phyloP scores from a whole-genome alignment of 345 rosid species.

The Corymbia maculata region DNA sequence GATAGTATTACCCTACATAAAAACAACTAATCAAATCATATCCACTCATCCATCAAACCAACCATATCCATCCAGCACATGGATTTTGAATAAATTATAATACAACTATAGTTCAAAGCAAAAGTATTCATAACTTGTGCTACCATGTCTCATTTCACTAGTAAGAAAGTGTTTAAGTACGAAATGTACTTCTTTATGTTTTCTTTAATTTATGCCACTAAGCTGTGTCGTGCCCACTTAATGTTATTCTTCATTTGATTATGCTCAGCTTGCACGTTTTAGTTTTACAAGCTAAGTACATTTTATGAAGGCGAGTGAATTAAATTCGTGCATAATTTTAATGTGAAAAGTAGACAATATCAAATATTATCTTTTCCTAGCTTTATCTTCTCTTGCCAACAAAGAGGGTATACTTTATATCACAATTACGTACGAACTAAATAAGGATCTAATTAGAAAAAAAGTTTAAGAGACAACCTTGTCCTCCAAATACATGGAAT shows the following conservation, averaged over 20 bases:
- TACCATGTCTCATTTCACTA: neutral
- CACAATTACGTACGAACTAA: neutral
- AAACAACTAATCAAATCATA: neutral
- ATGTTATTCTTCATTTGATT: neutral
- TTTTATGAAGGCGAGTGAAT: neutral
- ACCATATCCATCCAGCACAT: neutral
- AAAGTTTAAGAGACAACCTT: neutral
- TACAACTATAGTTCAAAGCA: neutral
- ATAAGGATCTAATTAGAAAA: neutral
- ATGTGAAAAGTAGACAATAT: neutral
- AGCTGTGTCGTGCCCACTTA: neutral
- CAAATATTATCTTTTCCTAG: neutral
- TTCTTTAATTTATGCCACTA: neutral
- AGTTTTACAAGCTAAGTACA: neutral
- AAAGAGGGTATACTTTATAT: neutral
- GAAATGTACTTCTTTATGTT: neutral
- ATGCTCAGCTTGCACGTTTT: neutral
- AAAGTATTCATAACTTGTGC: neutral
- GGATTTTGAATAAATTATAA: neutral
- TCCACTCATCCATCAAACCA: neutral
- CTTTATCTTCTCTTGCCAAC: neutral
- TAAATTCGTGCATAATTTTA: neutral
- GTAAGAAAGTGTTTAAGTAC: neutral
- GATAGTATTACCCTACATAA: neutral
- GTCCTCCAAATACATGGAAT: neutral